These are phyloP conservation scores for Heteromeles arbutifolia DNA, from an alignment of 306 rosid species.

Conservation along the genomic window DNA sequence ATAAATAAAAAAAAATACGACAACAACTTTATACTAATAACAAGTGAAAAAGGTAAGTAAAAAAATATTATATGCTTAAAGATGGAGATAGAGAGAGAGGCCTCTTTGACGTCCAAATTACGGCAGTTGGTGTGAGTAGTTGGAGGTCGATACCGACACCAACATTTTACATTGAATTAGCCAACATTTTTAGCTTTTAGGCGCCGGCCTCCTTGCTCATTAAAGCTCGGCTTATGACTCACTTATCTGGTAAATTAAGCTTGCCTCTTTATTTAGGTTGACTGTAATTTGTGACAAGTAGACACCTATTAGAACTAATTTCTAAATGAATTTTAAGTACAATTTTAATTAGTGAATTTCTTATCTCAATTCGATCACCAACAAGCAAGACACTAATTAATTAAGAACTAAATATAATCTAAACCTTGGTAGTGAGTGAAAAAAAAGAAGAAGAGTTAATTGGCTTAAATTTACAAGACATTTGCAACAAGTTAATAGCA, in stretches of 20 bases:
- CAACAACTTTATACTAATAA: too few species aligned
- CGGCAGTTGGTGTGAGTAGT: slow-evolving; percentile 55
- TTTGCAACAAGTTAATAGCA: too few species aligned
- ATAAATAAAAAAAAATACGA: too few species aligned
- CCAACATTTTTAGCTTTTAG: slow-evolving; percentile 51
- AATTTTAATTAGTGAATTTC: too few species aligned
- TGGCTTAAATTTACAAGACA: not conserved
- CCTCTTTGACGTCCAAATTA: slow-evolving; percentile 8
- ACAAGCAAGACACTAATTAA: not conserved
- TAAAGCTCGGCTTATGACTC: slow-evolving; percentile 5
- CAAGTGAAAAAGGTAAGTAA: not conserved
- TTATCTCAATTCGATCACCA: not conserved
- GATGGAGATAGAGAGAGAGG: not conserved
- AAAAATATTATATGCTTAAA: too few species aligned
- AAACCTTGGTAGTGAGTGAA: not conserved
- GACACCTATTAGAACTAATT: not conserved
- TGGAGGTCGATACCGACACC: slow-evolving; percentile 39
- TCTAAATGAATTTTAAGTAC: not conserved
- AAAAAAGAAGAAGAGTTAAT: not conserved
- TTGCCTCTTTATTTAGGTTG: not conserved
- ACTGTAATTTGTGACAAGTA: not conserved
- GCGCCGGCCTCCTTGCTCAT: slow-evolving; percentile 28
- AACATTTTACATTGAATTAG: slow-evolving; percentile 54
- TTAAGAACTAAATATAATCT: not conserved
- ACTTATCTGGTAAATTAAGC: not conserved